These are phyloP conservation scores for Cercospora sp. DNA, from an alignment of 2,329 filamentous ascomycete genomes.

Conservation along the genomic window DNA sequence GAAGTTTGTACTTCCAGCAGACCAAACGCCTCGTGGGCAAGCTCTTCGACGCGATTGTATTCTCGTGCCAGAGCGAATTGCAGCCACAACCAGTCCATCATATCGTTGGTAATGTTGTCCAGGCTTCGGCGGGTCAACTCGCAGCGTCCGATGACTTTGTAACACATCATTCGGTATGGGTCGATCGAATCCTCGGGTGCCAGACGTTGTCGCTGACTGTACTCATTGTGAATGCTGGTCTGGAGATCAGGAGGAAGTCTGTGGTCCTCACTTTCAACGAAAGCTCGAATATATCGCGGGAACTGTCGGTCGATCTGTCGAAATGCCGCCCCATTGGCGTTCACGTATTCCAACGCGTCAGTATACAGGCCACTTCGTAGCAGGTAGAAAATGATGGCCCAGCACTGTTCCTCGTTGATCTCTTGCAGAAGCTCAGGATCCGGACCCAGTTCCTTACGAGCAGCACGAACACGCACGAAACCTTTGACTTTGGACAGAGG, in stretches of 20 bases:
- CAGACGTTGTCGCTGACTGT: conserved; percentile 79
- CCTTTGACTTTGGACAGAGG: conserved; percentile 88
- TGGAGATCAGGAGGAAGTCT: conserved; percentile 76
- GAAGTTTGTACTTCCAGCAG: conserved; percentile 71
- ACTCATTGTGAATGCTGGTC: conserved; percentile 85
- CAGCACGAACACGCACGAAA: conserved; percentile 78
- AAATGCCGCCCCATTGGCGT: conserved; percentile 75
- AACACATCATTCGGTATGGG: conserved; percentile 94
- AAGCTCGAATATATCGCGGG: conserved; percentile 80
- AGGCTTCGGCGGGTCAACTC: conserved; percentile 59
- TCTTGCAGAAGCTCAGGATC: conserved; percentile 72
- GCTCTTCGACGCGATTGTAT: conserved; percentile 60
- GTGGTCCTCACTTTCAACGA: conserved; percentile 73
- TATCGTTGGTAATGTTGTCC: conserved; percentile 58
- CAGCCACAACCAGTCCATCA: conserved; percentile 68
- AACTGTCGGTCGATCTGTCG: conserved; percentile 89
- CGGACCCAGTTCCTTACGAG: conserved; percentile 78
- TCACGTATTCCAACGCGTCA: conserved; percentile 85
- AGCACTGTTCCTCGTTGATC: conserved; percentile 76
- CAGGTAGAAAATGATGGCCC: conserved; percentile 92
- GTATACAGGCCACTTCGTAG: conserved; percentile 78
- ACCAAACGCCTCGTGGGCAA: conserved; percentile 62
- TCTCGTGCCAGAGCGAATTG: conserved; percentile 65
- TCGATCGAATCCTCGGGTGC: conserved; percentile 85
- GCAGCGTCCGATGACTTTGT: conserved; percentile 89